Evolutionary conservation across 2,329 filamentous ascomycete species (phyloP), one percentile per base, ranked within the genome.

Genomic region (Hortaea sp.): DNA sequence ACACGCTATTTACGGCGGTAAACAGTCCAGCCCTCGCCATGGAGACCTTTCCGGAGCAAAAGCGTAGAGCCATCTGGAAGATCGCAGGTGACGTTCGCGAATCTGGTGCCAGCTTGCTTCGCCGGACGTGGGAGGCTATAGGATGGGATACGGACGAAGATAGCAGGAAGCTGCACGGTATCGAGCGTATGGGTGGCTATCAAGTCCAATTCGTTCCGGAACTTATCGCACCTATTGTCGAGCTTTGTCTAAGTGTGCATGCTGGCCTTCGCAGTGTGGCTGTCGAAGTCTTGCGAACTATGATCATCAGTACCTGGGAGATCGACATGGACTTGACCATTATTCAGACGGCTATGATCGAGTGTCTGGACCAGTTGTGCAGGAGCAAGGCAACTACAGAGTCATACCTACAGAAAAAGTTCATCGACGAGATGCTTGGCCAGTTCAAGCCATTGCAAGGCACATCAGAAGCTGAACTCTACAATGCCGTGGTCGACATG

Each of bases 281-380:
- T 0, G 88, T 95, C 29, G 86, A 95, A 63, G 85, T 98, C 13
- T 68, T 98, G 51, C 88, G 95, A 64, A 94, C 88, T 2, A 98
- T 98, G 92, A 94, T 98, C 58, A 82, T 97, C 55, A 94, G 89
- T 67, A 92, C 98, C 66, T 98, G 92, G 92, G 89, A 88, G 11
- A 68, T 98, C 53, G 95, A 88, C 62, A 86, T 95, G 62, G 90
- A 97, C 62, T 70, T 98, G 41, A 84, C 84, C 2, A 81, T 92
- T 41, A 85, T 98, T 43, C 89, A 97, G 66, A 92, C 88, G 2
- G 92, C 95, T 66, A 89, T 97, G 72, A 95, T 98, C 57, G 90
- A 95, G 59, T 94, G 86, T 54, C 70, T 98, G 45, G 92, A 98
- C 62, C 74, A 77, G 27, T 79, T 95, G 44, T 95, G 95, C 74